These are phyloP conservation scores for Suillus subalutaceus DNA, from an alignment of 768 basidiomycete species.

Conservation along the genomic window DNA sequence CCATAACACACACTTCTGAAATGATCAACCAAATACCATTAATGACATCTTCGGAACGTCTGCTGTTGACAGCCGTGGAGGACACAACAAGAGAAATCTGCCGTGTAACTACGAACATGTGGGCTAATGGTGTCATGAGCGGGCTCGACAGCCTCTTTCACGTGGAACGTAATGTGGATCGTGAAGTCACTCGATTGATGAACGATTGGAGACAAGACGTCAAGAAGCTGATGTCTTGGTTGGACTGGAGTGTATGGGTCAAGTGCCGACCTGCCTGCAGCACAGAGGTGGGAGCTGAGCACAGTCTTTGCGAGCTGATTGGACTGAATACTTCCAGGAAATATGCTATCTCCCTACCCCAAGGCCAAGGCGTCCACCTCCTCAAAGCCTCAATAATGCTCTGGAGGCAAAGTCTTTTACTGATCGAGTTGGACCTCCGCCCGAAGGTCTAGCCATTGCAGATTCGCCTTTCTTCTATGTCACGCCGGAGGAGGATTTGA, in stretches of 20 bases:
- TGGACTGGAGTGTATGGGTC: constrained; percentile 56
- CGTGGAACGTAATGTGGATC: constrained; percentile 1
- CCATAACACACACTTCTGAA: constrained; percentile 31
- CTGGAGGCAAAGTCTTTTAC: too few species aligned
- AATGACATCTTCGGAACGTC: constrained; percentile 32
- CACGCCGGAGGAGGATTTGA: too few species aligned
- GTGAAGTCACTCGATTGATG: constrained; percentile 12
- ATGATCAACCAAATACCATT: constrained; percentile 12
- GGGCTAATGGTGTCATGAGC: constrained; percentile 42
- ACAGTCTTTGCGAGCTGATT: neutral
- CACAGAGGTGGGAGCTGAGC: constrained; percentile 39
- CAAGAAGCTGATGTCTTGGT: constrained; percentile 46
- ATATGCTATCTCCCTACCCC: constrained; percentile 28
- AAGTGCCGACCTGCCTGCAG: constrained; percentile 49
- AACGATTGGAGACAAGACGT: constrained; percentile 39
- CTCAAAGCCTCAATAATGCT: too few species aligned
- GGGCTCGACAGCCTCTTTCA: constrained; percentile 21
- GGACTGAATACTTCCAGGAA: constrained; percentile 17
- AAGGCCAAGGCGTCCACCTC: neutral
- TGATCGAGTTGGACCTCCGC: too few species aligned
- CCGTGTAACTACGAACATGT: constrained; percentile 46
- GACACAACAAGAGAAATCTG: constrained; percentile 49
- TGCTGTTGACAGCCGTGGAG: constrained; percentile 30
- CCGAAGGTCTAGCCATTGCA: too few species aligned
- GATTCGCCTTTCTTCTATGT: too few species aligned